Conservation (phyloP, 1,284 basidiomycete species). For the Leccinum solheimii region DNA sequence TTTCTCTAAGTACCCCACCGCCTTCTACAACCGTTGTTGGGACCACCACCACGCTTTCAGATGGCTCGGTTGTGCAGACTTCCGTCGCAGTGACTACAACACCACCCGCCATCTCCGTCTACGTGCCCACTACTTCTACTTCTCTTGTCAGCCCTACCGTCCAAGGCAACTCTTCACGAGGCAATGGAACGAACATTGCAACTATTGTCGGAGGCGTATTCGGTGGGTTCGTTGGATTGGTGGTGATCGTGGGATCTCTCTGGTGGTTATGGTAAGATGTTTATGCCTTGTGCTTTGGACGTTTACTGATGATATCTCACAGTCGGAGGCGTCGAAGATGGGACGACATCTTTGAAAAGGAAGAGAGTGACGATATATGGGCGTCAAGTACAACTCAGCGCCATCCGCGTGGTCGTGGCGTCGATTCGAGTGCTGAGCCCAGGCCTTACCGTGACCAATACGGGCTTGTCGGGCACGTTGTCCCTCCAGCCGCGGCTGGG, state of each 20-base stretch:
- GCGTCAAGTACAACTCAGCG: slow-evolving; percentile 6
- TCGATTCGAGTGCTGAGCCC: slow-evolving; percentile 28
- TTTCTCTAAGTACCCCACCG: slow-evolving; percentile 29
- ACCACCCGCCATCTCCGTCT: slow-evolving; percentile 26
- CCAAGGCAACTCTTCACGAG: slow-evolving; percentile 18
- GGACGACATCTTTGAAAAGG: slow-evolving; percentile 53
- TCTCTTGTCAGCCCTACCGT: slow-evolving; percentile 22
- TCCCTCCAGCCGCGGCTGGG: slow-evolving; percentile 38
- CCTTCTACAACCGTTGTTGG: slow-evolving; percentile 24
- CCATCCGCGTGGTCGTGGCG: slow-evolving; percentile 14
- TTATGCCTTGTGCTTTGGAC: slow-evolving; percentile 2
- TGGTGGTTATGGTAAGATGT: slow-evolving; percentile 51
- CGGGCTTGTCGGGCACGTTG: slow-evolving; percentile 48
- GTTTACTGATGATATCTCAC: slow-evolving; percentile 13
- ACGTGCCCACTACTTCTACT: slow-evolving; percentile 29
- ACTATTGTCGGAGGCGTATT: slow-evolving; percentile 55
- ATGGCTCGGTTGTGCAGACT: slow-evolving; percentile 37
- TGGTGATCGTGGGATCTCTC: slow-evolving; percentile 42
- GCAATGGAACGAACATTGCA: slow-evolving; percentile 36
- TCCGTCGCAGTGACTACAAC: slow-evolving; percentile 34
- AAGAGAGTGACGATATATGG: slow-evolving; percentile 23
- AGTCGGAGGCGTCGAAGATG: slow-evolving; percentile 49
- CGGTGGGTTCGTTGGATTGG: slow-evolving; percentile 51
- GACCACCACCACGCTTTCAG: slow-evolving; percentile 34
- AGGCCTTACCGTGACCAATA: slow-evolving; percentile 50